phyloP scores from a whole-genome alignment of 192 early-diverging fungal species.

The Coemansia sp. region DNA sequence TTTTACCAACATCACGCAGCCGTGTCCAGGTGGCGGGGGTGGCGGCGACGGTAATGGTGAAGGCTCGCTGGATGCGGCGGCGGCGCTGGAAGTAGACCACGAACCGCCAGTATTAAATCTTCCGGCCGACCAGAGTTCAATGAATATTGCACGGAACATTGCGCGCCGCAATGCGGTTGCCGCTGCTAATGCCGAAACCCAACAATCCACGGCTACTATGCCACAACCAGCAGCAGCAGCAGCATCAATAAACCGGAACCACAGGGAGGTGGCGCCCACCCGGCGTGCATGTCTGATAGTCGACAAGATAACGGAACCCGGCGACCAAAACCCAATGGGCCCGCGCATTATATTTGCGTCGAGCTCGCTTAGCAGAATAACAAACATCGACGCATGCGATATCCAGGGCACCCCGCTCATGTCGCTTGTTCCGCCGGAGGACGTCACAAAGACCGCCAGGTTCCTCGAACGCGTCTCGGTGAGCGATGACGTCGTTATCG shows the following conservation, averaged over 20 bases:
- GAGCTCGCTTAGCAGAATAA: conserved; percentile 16
- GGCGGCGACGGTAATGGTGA: too few relatives aligned
- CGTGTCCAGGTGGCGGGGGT: too few relatives aligned
- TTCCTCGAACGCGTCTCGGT: conserved; percentile 13
- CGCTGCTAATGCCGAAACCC: too few relatives aligned
- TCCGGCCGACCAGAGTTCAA: not conserved
- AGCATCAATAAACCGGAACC: too few relatives aligned
- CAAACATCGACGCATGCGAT: conserved; percentile 19
- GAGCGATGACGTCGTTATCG: conserved; percentile 8
- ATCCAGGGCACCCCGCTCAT: conserved; percentile 25
- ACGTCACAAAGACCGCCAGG: conserved; percentile 12
- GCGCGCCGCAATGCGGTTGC: not conserved
- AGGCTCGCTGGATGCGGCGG: too few relatives aligned
- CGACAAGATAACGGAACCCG: not conserved
- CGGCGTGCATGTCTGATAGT: conserved; percentile 31
- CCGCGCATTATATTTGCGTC: conserved; percentile 30
- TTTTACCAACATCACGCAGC: too few relatives aligned
- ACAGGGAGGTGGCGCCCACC: not conserved
- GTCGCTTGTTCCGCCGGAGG: conserved; percentile 15
- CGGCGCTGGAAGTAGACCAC: not conserved
- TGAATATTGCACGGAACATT: conserved; percentile 1
- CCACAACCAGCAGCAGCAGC: too few relatives aligned
- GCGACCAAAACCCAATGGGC: conserved; percentile 5
- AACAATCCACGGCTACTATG: too few relatives aligned
- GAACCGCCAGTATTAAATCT: not conserved